These are phyloP conservation scores for Cicer cuneatum DNA, from an alignment of 306 rosid genomes.

Conservation along the genomic window DNA sequence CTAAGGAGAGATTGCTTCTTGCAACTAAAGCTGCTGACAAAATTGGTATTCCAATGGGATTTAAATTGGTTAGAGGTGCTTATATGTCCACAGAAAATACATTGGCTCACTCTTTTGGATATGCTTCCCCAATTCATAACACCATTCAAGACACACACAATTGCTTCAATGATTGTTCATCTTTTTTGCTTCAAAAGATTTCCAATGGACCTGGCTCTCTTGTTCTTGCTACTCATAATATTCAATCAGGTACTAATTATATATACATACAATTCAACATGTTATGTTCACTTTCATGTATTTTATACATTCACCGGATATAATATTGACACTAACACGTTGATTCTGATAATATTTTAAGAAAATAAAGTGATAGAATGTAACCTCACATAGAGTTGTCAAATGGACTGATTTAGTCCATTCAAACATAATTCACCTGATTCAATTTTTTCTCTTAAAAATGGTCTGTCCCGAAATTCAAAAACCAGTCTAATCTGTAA, in stretches of 20 bases:
- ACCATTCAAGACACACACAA: conserved; percentile 72
- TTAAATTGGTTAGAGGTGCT: conserved; percentile 92
- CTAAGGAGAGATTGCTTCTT: conserved; percentile 66
- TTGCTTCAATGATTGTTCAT: conserved; percentile 71
- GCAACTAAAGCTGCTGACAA: conserved; percentile 58
- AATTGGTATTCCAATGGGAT: conserved; percentile 71
- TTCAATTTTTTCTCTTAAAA: no score
- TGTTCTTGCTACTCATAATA: conserved; percentile 90
- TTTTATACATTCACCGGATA: background rate
- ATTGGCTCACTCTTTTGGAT: conserved; percentile 67
- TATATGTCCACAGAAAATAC: conserved; percentile 78
- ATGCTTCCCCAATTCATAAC: conserved; percentile 72
- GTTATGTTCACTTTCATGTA: background rate
- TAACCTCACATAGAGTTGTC: no score
- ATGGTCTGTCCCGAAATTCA: no score
- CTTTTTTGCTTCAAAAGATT: conserved; percentile 68
- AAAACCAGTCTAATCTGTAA: no score
- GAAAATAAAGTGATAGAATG: no score
- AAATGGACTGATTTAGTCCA: no score
- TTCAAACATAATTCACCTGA: no score
- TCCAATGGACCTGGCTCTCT: conserved; percentile 61
- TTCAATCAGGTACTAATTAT: conserved; percentile 70
- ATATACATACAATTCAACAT: background rate
- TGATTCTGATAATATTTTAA: no score
- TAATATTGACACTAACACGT: background rate